Conservation (phyloP, 2,329 filamentous ascomycete genomes). For the Pseudopyricularia javanii region DNA sequence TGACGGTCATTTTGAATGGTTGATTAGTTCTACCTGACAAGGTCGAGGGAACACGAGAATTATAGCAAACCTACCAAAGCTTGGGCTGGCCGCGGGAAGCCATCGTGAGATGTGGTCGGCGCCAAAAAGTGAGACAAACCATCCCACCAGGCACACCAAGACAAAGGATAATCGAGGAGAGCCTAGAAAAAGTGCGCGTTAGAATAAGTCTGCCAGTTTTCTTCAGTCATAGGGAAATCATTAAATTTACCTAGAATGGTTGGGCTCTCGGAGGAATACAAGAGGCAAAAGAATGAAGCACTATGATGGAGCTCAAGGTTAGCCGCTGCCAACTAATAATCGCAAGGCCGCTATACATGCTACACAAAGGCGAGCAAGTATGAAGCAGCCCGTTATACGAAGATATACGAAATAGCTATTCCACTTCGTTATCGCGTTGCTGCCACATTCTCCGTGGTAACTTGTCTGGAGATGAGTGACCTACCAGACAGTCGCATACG, state of each 20-base stretch:
- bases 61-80: conserved; percentile 22
- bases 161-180: conserved; percentile 34
- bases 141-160: conserved; percentile 32
- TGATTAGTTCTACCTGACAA: not conserved
- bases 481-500: conserved; percentile 14
- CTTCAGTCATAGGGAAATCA: no score
- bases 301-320: not conserved
- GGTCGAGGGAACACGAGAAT: not conserved
- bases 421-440: not conserved
- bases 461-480: conserved; percentile 2
- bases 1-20: not conserved
- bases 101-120: conserved; percentile 29
- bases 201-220: no score
- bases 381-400: not conserved
- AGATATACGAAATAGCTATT: not conserved
- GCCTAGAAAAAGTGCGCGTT: conserved; percentile 19
- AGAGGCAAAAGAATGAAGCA: conserved; percentile 34
- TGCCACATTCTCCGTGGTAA: not conserved
- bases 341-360: not conserved
- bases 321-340: not conserved
- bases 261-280: conserved; percentile 31
- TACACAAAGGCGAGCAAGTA: not conserved
- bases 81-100: conserved; percentile 32
- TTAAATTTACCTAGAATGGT: conserved; percentile 30
- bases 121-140: conserved; percentile 22